Evolutionary conservation across 2,329 filamentous ascomycete genomes (phyloP).

Genomic region (Fonsecaea multimorphosa): DNA sequence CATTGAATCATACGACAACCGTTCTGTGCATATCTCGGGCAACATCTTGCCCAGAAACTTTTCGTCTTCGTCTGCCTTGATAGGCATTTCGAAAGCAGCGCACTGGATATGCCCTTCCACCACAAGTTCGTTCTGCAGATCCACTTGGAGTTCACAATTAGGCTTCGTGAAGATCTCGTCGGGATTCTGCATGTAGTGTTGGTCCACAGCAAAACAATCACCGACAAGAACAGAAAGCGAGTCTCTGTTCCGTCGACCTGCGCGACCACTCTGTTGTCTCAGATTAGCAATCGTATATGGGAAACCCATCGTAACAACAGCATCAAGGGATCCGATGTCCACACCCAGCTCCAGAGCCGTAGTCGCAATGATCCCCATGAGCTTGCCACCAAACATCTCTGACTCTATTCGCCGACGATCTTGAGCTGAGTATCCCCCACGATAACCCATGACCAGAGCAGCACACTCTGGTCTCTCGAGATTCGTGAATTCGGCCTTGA

Average conservation of each 20-base stretch:
- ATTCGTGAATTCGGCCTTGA: constrained; percentile 75
- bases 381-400: constrained; percentile 96
- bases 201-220: constrained; percentile 87
- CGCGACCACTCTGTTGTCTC: constrained; percentile 90
- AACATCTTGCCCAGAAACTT: constrained; percentile 81
- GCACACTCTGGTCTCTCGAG: constrained; percentile 77
- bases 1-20: constrained; percentile 73
- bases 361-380: constrained; percentile 92
- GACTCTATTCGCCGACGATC: constrained; percentile 86
- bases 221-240: constrained; percentile 89
- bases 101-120: constrained; percentile 95
- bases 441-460: constrained; percentile 88
- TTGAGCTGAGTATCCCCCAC: constrained; percentile 91
- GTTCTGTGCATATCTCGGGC: constrained; percentile 71
- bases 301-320: constrained; percentile 91
- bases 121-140: constrained; percentile 88
- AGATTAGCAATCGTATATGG: constrained; percentile 95
- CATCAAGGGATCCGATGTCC: constrained; percentile 92
- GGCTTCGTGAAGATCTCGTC: constrained; percentile 89
- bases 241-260: constrained; percentile 89
- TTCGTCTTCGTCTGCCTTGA: constrained; percentile 75
- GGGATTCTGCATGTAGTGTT: constrained; percentile 96
- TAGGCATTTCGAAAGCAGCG: constrained; percentile 92
- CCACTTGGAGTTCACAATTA: constrained; percentile 86
- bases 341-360: constrained; percentile 92